Evolutionary conservation across 139 green algal species (phyloP).

Genomic region (Chlorella sp.): DNA sequence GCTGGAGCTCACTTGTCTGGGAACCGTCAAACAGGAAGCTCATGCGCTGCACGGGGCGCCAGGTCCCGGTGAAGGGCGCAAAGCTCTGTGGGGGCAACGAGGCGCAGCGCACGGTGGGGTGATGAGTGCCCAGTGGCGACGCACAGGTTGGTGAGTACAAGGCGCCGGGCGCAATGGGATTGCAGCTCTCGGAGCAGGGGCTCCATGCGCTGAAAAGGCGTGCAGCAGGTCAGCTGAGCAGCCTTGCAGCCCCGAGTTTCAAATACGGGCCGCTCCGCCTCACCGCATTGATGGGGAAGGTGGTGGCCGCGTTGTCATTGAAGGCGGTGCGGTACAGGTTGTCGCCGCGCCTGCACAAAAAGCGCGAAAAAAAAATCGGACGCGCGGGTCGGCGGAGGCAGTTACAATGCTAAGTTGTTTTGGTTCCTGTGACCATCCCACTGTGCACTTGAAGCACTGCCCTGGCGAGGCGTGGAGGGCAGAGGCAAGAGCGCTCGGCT

Average conservation of each 20-base stretch:
- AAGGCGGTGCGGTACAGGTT: slow-evolving; percentile 43
- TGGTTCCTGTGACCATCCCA: too few species aligned
- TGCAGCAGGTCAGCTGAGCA: too few species aligned
- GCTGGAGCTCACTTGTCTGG: background rate
- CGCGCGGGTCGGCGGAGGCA: too few species aligned
- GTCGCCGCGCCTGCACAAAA: slow-evolving; percentile 12
- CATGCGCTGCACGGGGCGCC: slow-evolving; percentile 30
- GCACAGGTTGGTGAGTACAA: too few species aligned
- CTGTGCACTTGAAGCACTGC: too few species aligned
- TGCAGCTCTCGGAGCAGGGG: background rate
- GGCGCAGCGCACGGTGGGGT: too few species aligned
- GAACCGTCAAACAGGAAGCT: slow-evolving; percentile 24
- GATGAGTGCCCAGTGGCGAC: background rate
- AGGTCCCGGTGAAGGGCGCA: slow-evolving; percentile 32
- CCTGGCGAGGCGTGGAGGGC: too few species aligned
- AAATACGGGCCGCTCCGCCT: background rate
- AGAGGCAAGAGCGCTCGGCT: too few species aligned
- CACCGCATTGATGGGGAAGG: slow-evolving; percentile 26
- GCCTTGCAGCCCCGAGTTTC: too few species aligned
- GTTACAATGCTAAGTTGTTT: too few species aligned
- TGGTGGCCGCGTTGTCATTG: background rate
- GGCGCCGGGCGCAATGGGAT: too few species aligned
- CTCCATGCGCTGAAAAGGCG: background rate
- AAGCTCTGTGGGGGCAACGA: background rate
- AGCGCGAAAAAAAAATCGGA: too few species aligned